phyloP scores from a whole-genome alignment of 225 moss, liverwort and hornwort species.

The Neckera pumila region DNA sequence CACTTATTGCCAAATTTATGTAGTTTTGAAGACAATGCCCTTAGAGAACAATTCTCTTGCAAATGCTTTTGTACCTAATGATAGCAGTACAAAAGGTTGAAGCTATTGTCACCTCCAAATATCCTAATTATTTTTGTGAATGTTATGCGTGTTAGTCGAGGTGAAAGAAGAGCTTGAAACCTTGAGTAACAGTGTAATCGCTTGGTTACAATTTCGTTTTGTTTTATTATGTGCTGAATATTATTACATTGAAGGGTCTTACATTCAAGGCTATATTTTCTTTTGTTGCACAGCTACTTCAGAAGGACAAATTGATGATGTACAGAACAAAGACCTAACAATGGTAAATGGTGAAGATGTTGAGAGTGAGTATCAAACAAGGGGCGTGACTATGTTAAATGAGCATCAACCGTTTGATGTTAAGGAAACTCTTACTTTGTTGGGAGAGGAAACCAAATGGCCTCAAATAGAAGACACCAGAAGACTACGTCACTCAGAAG shows the following conservation, averaged over 20 bases:
- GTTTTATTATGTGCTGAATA: background rate
- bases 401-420: background rate
- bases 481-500: no score
- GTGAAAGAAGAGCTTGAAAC: background rate
- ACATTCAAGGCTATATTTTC: background rate
- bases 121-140: background rate
- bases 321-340: background rate
- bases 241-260: background rate
- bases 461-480: no score
- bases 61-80: background rate
- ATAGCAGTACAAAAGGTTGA: background rate
- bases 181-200: background rate
- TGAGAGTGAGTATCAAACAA: background rate
- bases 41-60: background rate
- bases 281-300: background rate
- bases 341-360: background rate
- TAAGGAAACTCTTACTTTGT: background rate
- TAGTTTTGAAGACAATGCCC: background rate
- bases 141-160: background rate
- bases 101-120: background rate
- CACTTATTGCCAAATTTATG: background rate
- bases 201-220: background rate
- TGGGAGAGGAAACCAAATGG: background rate
- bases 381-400: background rate
- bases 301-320: background rate